These are phyloP conservation scores for Starmera stellimalicola DNA, from an alignment of 1,139 yeast genomes.

Conservation along the genomic window DNA sequence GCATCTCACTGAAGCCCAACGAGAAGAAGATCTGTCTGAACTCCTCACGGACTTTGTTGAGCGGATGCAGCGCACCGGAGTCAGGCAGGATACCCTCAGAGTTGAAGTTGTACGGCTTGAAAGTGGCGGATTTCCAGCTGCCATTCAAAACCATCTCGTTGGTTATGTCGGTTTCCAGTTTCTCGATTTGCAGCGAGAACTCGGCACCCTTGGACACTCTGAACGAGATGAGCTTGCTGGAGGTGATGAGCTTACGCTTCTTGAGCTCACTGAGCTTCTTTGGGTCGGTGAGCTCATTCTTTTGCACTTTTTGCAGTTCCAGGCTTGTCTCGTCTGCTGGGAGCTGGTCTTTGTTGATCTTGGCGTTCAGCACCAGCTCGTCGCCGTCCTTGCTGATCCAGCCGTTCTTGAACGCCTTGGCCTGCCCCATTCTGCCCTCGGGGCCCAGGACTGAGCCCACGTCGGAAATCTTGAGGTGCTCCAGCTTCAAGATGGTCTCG, in stretches of 20 bases:
- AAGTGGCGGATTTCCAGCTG: constrained; percentile 73
- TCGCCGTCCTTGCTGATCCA: constrained; percentile 92
- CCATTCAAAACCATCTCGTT: constrained; percentile 81
- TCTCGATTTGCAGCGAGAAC: constrained; percentile 72
- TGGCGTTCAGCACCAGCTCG: constrained; percentile 49
- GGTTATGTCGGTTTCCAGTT: constrained; percentile 87
- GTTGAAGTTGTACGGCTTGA: constrained; percentile 93
- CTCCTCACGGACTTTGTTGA: constrained; percentile 93
- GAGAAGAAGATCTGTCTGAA: constrained; percentile 95
- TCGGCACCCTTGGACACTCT: constrained; percentile 71
- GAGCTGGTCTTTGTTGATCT: constrained; percentile 25
- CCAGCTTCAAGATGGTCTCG: constrained; percentile 66
- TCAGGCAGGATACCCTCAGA: constrained; percentile 85
- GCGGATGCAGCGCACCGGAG: constrained; percentile 93
- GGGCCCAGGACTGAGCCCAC: constrained; percentile 71
- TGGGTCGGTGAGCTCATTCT: constrained; percentile 49
- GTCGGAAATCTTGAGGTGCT: constrained; percentile 75
- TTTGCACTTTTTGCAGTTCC: constrained; percentile 48
- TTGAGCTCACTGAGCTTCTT: constrained; percentile 78
- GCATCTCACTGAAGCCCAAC: constrained; percentile 98
- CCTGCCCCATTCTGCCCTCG: constrained; percentile 88
- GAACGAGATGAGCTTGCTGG: constrained; percentile 70
- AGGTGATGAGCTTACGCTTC: constrained; percentile 78
- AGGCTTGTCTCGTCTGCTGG: constrained; percentile 64
- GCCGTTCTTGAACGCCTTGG: constrained; percentile 95